Evolutionary conservation across 1,284 basidiomycete genomes (phyloP), one percentile per base, ranked within the genome.

Genomic region (Cutaneotrichosporon sp.): DNA sequence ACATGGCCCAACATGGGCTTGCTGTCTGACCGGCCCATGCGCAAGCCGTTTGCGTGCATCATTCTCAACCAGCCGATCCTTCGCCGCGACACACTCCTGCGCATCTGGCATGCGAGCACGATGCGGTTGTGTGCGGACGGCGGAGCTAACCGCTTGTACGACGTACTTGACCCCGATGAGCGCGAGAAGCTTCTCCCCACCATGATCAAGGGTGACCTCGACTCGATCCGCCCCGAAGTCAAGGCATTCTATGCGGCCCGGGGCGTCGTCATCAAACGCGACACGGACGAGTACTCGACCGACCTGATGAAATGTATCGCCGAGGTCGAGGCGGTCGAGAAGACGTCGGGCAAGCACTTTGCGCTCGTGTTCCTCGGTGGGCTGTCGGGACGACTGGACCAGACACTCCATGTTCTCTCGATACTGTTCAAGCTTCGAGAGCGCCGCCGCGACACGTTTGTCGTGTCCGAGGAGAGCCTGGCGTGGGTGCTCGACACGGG

Each of bases 251-350:
- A 94, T 68, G 70, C 77, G 14, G 68, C 74, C 0, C 77, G 89
- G 84, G 84, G 82, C 17, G 87, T 96, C 1, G 67, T 75, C 0
- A 75, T 96, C 37, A 70, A 84, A 2, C 75, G 82, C 42, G 88
- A 93, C 61, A 61, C 76, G 0, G 83, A 88, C 65, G 86, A 93
- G 67, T 77, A 93, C 68, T 83, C 90, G 2, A 98, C 96, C 0
- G 96, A 98, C 70, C 80, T 98, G 48, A 90, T 90, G 83, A 98
- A 98, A 76, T 93, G 90, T 65, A 77, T 97, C 2, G 61, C 70
- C 10, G 79, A 84, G 13, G 69, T 97, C 1, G 77, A 78, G 18
- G 60, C 65, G 21, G 55, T 81, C 49, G 83, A 83, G 60, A 70
- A 77, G 51, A 82, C 84, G 61, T 63, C 64, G 18, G 53, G 57